Evolutionary conservation across 2,329 filamentous ascomycete species (phyloP), one percentile per base, ranked within the genome.

Genomic region (Gaeumannomyces sp.): DNA sequence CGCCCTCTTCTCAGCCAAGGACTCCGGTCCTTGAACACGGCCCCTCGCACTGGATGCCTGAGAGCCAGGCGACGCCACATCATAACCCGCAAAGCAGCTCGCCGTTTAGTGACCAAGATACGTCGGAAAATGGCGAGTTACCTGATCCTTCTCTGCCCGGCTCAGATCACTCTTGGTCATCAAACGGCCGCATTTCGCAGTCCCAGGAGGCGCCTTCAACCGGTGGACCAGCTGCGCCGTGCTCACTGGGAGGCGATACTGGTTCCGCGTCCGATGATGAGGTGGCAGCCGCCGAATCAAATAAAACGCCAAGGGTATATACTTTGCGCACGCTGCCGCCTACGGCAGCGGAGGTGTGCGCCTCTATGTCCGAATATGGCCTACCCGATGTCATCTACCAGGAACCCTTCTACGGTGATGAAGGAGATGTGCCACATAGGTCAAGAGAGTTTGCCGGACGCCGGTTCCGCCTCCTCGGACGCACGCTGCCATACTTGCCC

Each of bases 401-500:
- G 74, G 88, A 93, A 72, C 89, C 93, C 0, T 93, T 89, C 71
- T 98, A 97, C 73, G 91, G 93, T 70, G 83, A 91, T 33, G 92
- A 96, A 67, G 83, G 81, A 62, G 95, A 98, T 75, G 90, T 97
- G 0, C 93, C 93, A 16, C 83, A 89, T 56, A 85, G 89, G 64
- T 76, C 83, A 38, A 83, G 92, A 64, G 92, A 97, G 75, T 98
- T 97, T 76, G 94, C 91, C 8, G 94, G 94, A 4, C 87, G 88
- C 69, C 91, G 96, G 70, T 97, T 96, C 73, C 89, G 86, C 65
- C 78, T 97, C 8, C 84, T 87, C 71, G 89, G 93, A 66, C 87
- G 84, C 64, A 91, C 89, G 1, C 73, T 96, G 10, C 91, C 91
- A 0, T 97, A 88, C 75, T 83, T 98, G 2, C 91, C 93, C 0